Evolutionary conservation across 1,284 basidiomycete species (phyloP), one percentile per base, ranked within the genome.

Genomic region (Ganoderma leucocontextum): DNA sequence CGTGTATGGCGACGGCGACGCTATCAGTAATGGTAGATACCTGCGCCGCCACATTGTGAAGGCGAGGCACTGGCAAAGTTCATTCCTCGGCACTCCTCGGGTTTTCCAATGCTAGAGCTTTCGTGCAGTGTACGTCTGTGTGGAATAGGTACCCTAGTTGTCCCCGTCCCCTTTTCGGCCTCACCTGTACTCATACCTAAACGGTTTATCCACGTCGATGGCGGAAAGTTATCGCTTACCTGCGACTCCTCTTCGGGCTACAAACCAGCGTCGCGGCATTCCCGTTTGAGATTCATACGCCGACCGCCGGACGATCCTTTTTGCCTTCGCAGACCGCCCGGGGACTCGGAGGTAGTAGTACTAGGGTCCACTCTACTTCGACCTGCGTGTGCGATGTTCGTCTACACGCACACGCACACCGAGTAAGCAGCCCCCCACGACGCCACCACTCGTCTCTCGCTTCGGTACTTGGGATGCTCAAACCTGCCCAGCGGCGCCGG

Each of bases 341-440:
- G 75, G 77, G 29, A 29, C 29, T 29, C 29, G 29, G 29, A 29
- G 29, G 29, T 29, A 29, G 29, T 29, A 29, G 29, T 29, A 29
- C 72, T 86, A 80, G 81, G 66, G 0, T 78, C 78, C 58, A 75
- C 84, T 85, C 7, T 84, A 78, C 12, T 80, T 85, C 64, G 61
- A 75, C 29, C 47, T 85, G n/a, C 84, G 84, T 41, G 39, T 13
- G 39, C 4, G 39, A 39, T 39, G 39, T 39, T 39, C 39, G 39
- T 39, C 39, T 39, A 39, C 9, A 39, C 13, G 39, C 39, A 39
- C 9, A 39, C 13, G 39, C 39, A 39, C 39, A 39, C 39, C 62
- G 57, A 61, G 65, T 62, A 60, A 66, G 38, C 52, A n/a, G 35
- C 25, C 44, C 38, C 12, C 42, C 44, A 39, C 39, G 13, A 8